These are phyloP conservation scores for Xylariales sp. DNA, from an alignment of 2,329 filamentous ascomycete genomes.

Conservation along the genomic window DNA sequence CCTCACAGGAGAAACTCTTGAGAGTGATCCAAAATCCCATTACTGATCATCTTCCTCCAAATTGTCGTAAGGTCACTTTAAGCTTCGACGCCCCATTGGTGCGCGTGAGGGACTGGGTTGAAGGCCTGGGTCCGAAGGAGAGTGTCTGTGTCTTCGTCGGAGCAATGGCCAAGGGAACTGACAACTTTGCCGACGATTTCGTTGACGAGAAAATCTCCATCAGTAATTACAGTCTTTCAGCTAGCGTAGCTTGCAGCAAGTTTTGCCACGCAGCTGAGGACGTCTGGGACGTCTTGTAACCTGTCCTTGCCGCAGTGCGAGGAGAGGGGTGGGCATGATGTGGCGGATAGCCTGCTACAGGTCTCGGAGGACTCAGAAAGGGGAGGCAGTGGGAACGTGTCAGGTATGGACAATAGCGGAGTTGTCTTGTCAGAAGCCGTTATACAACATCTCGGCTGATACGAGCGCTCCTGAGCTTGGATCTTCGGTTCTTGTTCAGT, in stretches of 20 bases:
- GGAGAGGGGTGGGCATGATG: background rate
- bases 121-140: conserved; percentile 72
- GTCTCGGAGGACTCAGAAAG: conserved; percentile 3
- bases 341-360: background rate
- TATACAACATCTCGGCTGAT: conserved; percentile 70
- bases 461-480: conserved; percentile 48
- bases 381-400: conserved; percentile 24
- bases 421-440: conserved; percentile 38
- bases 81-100: conserved; percentile 90
- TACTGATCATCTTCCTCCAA: conserved; percentile 91
- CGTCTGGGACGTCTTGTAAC: conserved; percentile 86
- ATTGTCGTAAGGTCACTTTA: conserved; percentile 95
- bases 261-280: conserved; percentile 99
- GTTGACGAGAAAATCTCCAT: conserved; percentile 98
- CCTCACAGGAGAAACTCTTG: conserved; percentile 94
- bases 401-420: conserved; percentile 23
- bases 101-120: conserved; percentile 83
- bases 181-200: conserved; percentile 90
- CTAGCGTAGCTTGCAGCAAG: conserved; percentile 98
- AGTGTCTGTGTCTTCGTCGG: conserved; percentile 98
- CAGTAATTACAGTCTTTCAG: conserved; percentile 95
- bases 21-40: conserved; percentile 98
- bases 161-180: conserved; percentile 95
- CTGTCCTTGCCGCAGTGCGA: conserved; percentile 1
- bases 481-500: conserved; percentile 66